phyloP scores from a whole-genome alignment of 2,329 filamentous ascomycete species.

The Apiospora aurea region DNA sequence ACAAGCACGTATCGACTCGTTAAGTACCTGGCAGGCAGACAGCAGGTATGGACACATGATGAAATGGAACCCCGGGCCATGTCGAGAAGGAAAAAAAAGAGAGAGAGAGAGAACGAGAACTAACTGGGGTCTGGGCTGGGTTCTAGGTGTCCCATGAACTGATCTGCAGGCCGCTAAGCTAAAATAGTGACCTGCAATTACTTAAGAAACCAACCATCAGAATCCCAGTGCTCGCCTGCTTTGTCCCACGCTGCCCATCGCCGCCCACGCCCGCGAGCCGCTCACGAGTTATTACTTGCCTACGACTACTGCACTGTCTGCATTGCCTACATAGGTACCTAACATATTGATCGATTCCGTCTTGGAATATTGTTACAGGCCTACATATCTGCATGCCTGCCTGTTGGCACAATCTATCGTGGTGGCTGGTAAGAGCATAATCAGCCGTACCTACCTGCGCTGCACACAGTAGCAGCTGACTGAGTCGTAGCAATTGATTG shows the following conservation, averaged over 20 bases:
- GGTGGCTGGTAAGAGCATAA: neutral
- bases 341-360: neutral
- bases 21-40: neutral
- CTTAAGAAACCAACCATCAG: conserved; percentile 22
- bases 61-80: neutral
- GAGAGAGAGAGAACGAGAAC: neutral
- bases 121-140: conserved; percentile 1
- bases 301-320: neutral
- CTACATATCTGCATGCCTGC: neutral
- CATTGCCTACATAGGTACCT: neutral
- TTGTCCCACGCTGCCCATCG: neutral
- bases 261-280: neutral
- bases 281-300: neutral
- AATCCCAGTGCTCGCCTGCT: neutral
- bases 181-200: conserved; percentile 21
- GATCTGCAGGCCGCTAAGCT: conserved; percentile 22
- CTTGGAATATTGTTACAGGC: neutral
- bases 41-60: neutral
- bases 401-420: neutral
- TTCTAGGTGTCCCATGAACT: conserved; percentile 20
- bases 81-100: neutral
- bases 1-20: neutral
- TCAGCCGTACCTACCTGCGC: neutral
- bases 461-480: neutral
- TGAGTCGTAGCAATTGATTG: neutral